Evolutionary conservation across 768 basidiomycete species (phyloP).

Genomic region (Suillus lakei): DNA sequence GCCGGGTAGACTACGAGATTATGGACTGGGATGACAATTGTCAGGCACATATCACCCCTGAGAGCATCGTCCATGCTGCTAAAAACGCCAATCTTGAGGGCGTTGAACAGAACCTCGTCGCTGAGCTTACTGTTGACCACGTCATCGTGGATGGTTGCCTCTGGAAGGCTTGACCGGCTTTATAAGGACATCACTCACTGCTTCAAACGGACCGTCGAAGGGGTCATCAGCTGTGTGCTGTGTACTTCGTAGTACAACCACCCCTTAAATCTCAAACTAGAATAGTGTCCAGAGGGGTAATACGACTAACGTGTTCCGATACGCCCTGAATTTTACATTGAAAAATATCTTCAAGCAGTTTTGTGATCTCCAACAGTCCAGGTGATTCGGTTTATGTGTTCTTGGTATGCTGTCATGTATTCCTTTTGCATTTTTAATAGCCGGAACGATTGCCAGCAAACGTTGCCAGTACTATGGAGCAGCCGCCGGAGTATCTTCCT

Average conservation of each 20-base stretch:
- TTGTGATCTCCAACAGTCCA: constrained; percentile 39
- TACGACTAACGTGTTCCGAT: constrained; percentile 46
- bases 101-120: constrained; percentile 33
- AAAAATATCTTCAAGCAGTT: constrained; percentile 46
- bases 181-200: constrained; percentile 42
- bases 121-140: constrained; percentile 47
- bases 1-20: constrained; percentile 67
- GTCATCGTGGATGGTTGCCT: constrained; percentile 62
- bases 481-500: constrained; percentile 45
- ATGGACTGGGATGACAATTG: constrained; percentile 42
- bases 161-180: constrained; percentile 40
- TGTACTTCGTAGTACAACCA: constrained; percentile 3
- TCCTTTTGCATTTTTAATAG: neutral
- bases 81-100: constrained; percentile 29
- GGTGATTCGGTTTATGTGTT: constrained; percentile 42
- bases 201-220: constrained; percentile 42
- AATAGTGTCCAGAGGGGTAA: constrained; percentile 49
- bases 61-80: constrained; percentile 49
- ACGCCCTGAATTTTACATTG: constrained; percentile 52
- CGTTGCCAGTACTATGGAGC: constrained; percentile 47
- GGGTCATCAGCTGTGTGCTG: constrained; percentile 39
- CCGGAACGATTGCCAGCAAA: constrained; percentile 32
- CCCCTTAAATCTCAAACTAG: constrained; percentile 1
- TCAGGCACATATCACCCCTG: constrained; percentile 38
- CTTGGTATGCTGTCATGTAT: constrained; percentile 24